Percentiles rank a stretch among this genome's conserved stretches.
These are phyloP conservation scores for Ophiocordyceps unilateralis DNA, from an alignment of 2,329 filamentous ascomycete genomes.

Conservation along the genomic window DNA sequence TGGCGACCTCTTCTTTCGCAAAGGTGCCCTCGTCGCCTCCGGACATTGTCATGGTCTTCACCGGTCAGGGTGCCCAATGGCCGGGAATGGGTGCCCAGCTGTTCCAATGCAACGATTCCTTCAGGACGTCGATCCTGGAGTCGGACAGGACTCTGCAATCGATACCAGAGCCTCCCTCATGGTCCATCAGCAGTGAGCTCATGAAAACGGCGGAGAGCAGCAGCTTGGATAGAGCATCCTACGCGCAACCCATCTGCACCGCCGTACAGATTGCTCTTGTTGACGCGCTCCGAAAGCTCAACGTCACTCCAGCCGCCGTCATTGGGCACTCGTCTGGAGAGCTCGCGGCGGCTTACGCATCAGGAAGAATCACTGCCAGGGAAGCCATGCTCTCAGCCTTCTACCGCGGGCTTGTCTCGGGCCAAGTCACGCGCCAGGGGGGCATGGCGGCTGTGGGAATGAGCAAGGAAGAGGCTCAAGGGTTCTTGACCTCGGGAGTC, in stretches of 20 bases:
- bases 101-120: not conserved
- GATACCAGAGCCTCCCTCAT: not conserved
- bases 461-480: not conserved
- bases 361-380: not conserved
- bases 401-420: too few relatives aligned
- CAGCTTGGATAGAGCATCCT: not conserved
- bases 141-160: not conserved
- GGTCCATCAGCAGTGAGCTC: not conserved
- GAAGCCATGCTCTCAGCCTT: not conserved
- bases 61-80: constrained; percentile 17
- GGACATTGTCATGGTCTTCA: constrained; percentile 9
- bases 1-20: not conserved
- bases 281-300: too few relatives aligned
- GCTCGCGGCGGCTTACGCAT: too few relatives aligned
- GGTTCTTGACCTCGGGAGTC: not conserved
- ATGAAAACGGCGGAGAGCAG: not conserved
- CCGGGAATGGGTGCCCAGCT: constrained; percentile 9
- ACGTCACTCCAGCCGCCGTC: too few relatives aligned
- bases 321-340: too few relatives aligned
- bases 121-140: not conserved
- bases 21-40: not conserved
- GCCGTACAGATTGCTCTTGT: too few relatives aligned
- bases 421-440: not conserved
- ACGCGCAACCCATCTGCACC: constrained; percentile 13
- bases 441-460: not conserved